A percentile compares a stretch with the other conserved stretches of the same genome.
Evolutionary conservation across 192 early-diverging fungal genomes (phyloP).

Genomic region (Gaertneriomyces sp.): DNA sequence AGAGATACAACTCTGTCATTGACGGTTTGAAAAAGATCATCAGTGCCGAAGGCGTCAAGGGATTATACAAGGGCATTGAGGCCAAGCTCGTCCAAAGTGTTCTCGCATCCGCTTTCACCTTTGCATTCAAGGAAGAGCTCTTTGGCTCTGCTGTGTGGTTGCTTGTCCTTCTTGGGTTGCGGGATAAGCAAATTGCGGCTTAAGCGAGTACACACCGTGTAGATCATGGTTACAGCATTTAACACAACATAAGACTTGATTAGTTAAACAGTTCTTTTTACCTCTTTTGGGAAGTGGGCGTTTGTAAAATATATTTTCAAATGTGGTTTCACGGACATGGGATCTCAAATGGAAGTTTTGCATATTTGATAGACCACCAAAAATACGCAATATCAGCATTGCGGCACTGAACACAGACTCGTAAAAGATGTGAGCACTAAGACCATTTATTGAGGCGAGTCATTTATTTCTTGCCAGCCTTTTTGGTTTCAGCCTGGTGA

Average conservation of each 20-base stretch:
- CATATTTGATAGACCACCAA: no score
- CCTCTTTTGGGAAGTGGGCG: no score
- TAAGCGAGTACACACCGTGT: not conserved
- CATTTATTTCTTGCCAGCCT: slow-evolving; percentile 37
- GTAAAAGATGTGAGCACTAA: no score
- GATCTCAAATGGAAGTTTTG: no score
- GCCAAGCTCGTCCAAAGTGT: slow-evolving; percentile 96
- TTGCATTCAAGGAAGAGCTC: slow-evolving; percentile 73
- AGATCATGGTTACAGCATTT: no score
- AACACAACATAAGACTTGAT: no score
- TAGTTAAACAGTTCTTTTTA: no score
- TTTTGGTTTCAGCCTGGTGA: slow-evolving; percentile 47
- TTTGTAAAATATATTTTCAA: no score
- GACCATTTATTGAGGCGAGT: no score
- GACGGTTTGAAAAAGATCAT: slow-evolving; percentile 94
- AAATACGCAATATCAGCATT: no score
- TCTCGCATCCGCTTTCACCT: slow-evolving; percentile 91
- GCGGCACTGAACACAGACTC: no score
- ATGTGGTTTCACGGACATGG: no score
- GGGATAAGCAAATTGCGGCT: slow-evolving; percentile 4
- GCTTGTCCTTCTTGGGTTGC: slow-evolving; percentile 39
- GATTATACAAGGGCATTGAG: slow-evolving; percentile 70
- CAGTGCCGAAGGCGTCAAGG: slow-evolving; percentile 80
- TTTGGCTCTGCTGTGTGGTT: slow-evolving; percentile 39
- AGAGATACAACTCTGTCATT: slow-evolving; percentile 73